A percentile compares a stretch with the other conserved stretches of the same genome.
phyloP scores from a whole-genome alignment of 768 basidiomycete genomes.

The Dioszegia crocea region DNA sequence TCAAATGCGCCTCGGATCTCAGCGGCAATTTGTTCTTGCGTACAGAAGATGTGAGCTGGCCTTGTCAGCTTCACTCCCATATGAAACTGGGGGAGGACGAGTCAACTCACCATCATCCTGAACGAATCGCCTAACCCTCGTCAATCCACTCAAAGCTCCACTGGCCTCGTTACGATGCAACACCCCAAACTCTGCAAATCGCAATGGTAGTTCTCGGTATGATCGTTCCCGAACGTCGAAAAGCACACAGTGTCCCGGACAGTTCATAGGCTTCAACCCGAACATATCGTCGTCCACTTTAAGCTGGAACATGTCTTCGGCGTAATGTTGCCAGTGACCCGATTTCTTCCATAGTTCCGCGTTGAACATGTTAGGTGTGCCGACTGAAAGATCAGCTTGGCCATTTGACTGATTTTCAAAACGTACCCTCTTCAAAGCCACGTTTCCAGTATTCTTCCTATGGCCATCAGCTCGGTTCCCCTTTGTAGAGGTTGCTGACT shows the following conservation, averaged over 20 bases:
- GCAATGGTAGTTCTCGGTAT: slow-evolving; percentile 91
- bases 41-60: slow-evolving; percentile 87
- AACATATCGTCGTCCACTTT: slow-evolving; percentile 94
- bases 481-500: slow-evolving; percentile 39
- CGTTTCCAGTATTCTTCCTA: slow-evolving; percentile 91
- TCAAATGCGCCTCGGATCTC: slow-evolving; percentile 86
- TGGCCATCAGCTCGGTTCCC: slow-evolving; percentile 5
- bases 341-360: slow-evolving; percentile 96
- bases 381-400: slow-evolving; percentile 58
- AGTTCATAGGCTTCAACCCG: slow-evolving; percentile 98
- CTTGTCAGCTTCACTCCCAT: neutral
- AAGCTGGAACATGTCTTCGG: slow-evolving; percentile 94
- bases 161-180: slow-evolving; percentile 94
- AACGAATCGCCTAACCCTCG: slow-evolving; percentile 87
- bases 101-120: slow-evolving; percentile 72
- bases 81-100: neutral
- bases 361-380: slow-evolving; percentile 97
- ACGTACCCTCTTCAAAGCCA: slow-evolving; percentile 83
- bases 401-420: neutral
- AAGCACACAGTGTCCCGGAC: slow-evolving; percentile 89
- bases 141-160: slow-evolving; percentile 87
- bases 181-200: slow-evolving; percentile 98
- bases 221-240: slow-evolving; percentile 90
- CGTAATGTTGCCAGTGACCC: slow-evolving; percentile 97
- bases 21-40: slow-evolving; percentile 79